Evolutionary conservation across 2,329 filamentous ascomycete species (phyloP), one percentile per base, ranked within the genome.

Genomic region (Colletotrichum eremochloae): DNA sequence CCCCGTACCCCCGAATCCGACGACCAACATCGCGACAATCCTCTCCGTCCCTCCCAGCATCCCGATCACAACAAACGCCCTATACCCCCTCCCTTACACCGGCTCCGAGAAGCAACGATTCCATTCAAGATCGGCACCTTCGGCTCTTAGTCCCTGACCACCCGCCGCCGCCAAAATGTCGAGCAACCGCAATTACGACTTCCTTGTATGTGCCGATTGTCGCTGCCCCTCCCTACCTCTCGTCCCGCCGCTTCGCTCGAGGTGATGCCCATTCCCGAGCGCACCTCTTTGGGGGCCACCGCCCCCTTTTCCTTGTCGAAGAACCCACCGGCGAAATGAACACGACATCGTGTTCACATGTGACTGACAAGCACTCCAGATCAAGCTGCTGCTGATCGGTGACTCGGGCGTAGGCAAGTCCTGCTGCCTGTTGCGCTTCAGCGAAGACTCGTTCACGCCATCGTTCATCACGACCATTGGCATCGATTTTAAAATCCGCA

Each of bases 401-500:
- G 95, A 98, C 87, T 97, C 95, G 62, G 95, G 95, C 80, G 95
- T 98, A 74, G 95, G 95, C 83, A 98, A 98, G 86, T 98, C 95
- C 77, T 98, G 95, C 91, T 97, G 95, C 85, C 89, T 98, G 82
- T 88, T 98, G 81, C 94, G 95, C 78, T 98, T 98, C 88, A 97
- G 94, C 84, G 95, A 98, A 86, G 95, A 98, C 87, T 97, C 94
- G 58, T 98, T 97, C 86, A 98, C 95, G 65, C 95, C 95, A 55
- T 97, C 94, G 78, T 98, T 97, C 88, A 98, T 98, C 87, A 97
- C 95, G 75, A 99, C 96, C 75, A 99, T 99, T 84, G 96, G 96
- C 78, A 98, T 99, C 87, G 96, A 99, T 86, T 99, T 99, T 88
- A 99, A 99, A 90, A 99, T 99, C 82, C 91, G 96, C 77, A 99